Base-by-base conservation (phyloP, 352 stramenopile genomes). In the Phytopythium mirpurense region DNA sequence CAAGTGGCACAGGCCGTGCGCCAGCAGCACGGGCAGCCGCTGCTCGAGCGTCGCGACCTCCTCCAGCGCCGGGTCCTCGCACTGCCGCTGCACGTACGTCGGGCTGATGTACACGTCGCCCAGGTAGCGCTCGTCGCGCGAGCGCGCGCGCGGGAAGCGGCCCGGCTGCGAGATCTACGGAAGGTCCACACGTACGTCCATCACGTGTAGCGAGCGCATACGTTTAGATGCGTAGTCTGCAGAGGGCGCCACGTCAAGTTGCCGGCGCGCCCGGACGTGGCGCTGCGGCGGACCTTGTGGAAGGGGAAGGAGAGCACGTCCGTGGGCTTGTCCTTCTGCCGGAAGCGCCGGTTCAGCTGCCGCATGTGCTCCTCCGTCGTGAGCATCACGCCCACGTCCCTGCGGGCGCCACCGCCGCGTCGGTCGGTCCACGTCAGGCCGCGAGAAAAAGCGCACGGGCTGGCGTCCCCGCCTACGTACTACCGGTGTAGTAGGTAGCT, bases 61-160 rank as follows among this genome's bases (percentile, higher is more conserved):
- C 24, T 83, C 65, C 21, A 84, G 62, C 43, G 78, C 53, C 11
- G 64, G 62, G 47, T 86, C 58, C n/a, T 84, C 60, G 44, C 83
- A 94, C 51, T 90, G 82, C 26, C 57, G 57, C 42, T 85, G 70
- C n/a, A 94, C 74, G 56, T 90, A 94, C 19, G 81, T 71, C 12
- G 84, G 63, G 46, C 81, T 89, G 57, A 94, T 82, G 70, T 86
- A 94, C 16, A 94, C 88, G 51, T 94, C 83, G 3, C 83, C 83
- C 6, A 94, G 60, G 60, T 92, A 92, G 0, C 83, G 74, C 36
- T 86, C 79, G 10, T 89, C 79, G 23, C 60, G 57, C 1, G 43
- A 68, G 15, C 61, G 62, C 26, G 88, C 70, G 14, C 60, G 53
- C 5, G 81, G 81, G 35, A 94, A 86, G 8, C 75, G 72, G 15